Evolutionary conservation across 1,284 basidiomycete genomes (phyloP), one percentile per base, ranked within the genome.

Genomic region (Boletellus dicymbophilus): DNA sequence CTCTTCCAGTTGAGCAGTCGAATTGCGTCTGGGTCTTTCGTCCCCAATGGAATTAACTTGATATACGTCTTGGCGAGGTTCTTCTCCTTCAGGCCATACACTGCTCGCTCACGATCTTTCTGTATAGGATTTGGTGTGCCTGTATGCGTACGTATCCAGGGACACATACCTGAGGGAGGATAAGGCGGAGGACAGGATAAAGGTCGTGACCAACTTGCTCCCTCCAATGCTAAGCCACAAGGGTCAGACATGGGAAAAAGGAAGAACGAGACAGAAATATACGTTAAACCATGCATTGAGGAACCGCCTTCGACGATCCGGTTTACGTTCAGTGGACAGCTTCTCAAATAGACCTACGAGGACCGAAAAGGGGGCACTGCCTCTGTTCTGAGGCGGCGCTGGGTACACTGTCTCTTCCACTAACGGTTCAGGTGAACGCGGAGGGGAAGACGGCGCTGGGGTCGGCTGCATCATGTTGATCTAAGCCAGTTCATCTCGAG

Each of bases 21-120:
- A 45, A 88, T 78, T 0, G 93, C 88, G 57, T 93, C 89, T 3
- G 85, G 85, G 49, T 90, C 88, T 62, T 84, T 84, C 62, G 73
- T 79, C 42, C 87, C 84, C 2, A 98, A 74, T 0, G 90, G 91
- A 34, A 98, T 88, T 0, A 95, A 78, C 54, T 90, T 88, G 70
- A 95, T 92, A 65, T 95, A 95, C 11, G 82, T 84, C 68, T 93
- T 95, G 3, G 93, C 93, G 3, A 98, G 73, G 61, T 89, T 90
- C 69, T 89, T 88, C 72, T 98, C 95, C 67, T 97, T 97, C 55
- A 96, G 68, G 10, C 91, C 90, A 68, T 97, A 98, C 0, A 93
- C 85, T 0, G 91, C 81, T 44, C 95, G 82, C 57, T 96, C 92
- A 30, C 88, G 80, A 66, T 98, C 95, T 80, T 93, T 90, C 93